phyloP scores from a whole-genome alignment of 2,329 filamentous ascomycete genomes.

The Pseudopyricularia cyperi region DNA sequence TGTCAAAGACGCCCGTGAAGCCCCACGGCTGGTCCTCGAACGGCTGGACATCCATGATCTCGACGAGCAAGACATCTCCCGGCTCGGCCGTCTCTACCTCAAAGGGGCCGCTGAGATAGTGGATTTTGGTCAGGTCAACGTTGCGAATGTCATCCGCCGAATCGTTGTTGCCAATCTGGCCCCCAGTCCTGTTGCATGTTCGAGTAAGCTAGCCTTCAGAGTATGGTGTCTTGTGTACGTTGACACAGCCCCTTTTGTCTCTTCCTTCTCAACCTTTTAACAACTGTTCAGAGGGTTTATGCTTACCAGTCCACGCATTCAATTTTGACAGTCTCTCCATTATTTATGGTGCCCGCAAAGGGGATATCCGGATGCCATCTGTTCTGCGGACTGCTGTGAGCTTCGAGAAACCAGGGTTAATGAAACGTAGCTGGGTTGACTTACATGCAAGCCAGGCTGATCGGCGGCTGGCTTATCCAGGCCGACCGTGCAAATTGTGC shows the following conservation, averaged over 20 bases:
- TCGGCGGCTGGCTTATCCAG: slow-evolving; percentile 58
- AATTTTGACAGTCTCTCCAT: slow-evolving; percentile 83
- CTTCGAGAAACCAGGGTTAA: not conserved
- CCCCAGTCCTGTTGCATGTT: slow-evolving; percentile 39
- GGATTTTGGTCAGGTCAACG: slow-evolving; percentile 71
- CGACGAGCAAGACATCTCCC: slow-evolving; percentile 72
- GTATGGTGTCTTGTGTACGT: not conserved
- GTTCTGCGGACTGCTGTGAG: slow-evolving; percentile 42
- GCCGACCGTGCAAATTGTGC: slow-evolving; percentile 61
- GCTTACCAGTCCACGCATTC: slow-evolving; percentile 70
- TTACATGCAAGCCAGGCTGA: slow-evolving; percentile 58
- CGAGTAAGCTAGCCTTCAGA: not conserved
- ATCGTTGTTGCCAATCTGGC: slow-evolving; percentile 82
- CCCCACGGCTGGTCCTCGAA: slow-evolving; percentile 81
- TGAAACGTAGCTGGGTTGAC: slow-evolving; percentile 12
- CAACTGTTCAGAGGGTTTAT: not conserved
- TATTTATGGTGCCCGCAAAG: slow-evolving; percentile 56
- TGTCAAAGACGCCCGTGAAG: slow-evolving; percentile 73
- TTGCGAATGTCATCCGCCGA: slow-evolving; percentile 78
- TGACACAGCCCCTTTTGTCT: not conserved
- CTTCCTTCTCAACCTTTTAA: too few species aligned
- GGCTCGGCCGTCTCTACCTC: slow-evolving; percentile 75
- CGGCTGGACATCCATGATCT: slow-evolving; percentile 89
- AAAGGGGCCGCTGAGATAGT: slow-evolving; percentile 84
- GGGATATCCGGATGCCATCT: slow-evolving; percentile 91